These are phyloP conservation scores for Scytalidium sp. DNA, from an alignment of 2,329 filamentous ascomycete genomes.

Conservation along the genomic window DNA sequence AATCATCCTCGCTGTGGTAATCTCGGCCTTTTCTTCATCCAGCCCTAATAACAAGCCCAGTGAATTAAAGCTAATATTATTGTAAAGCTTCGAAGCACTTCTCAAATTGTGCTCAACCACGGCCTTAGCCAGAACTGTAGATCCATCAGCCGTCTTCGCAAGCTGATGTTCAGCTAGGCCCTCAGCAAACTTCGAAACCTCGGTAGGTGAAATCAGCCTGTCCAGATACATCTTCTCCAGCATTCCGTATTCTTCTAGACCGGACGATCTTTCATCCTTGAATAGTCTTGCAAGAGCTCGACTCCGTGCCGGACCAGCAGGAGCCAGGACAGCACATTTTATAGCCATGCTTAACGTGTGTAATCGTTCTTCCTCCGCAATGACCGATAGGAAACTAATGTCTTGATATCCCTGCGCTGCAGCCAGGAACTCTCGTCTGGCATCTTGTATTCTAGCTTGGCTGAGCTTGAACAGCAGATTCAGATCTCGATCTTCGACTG, in stretches of 20 bases:
- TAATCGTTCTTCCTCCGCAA: conserved; percentile 85
- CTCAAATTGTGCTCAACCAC: conserved; percentile 96
- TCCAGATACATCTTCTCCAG: conserved; percentile 98
- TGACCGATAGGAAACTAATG: conserved; percentile 71
- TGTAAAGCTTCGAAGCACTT: conserved; percentile 75
- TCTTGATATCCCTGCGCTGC: conserved; percentile 86
- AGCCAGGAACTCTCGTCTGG: conserved; percentile 83
- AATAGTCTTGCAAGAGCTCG: conserved; percentile 80
- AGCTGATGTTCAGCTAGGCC: conserved; percentile 84
- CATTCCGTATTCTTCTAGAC: conserved; percentile 78
- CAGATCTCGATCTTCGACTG: conserved; percentile 69
- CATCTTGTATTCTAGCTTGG: conserved; percentile 89
- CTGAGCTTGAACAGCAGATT: conserved; percentile 85
- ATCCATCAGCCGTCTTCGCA: conserved; percentile 83
- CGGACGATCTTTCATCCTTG: conserved; percentile 82
- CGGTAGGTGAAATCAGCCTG: conserved; percentile 73
- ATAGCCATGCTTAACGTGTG: conserved; percentile 84
- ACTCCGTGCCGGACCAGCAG: conserved; percentile 81
- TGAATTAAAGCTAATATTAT: conserved; percentile 72
- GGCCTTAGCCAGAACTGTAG: conserved; percentile 87
- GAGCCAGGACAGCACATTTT: conserved; percentile 87
- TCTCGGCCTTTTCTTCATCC: conserved; percentile 77
- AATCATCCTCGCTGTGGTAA: conserved; percentile 91
- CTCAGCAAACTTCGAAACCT: conserved; percentile 82
- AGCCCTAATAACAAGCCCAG: conserved; percentile 77